Percentiles rank a stretch among this genome's conserved stretches.
Evolutionary conservation across 2,329 filamentous ascomycete species (phyloP).

Genomic region (Bisporella sp.): DNA sequence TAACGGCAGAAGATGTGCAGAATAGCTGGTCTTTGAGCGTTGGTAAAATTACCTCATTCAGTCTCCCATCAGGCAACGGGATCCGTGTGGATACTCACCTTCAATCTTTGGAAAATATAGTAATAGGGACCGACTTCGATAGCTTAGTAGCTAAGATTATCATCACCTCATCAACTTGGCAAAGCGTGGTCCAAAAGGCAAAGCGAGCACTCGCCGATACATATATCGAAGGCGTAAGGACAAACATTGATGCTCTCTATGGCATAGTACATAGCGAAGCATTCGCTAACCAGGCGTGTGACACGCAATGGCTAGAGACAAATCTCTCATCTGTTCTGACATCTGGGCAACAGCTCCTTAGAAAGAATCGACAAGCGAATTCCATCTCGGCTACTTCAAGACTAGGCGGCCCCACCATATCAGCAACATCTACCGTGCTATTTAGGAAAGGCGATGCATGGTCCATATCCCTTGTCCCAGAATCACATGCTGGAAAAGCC

Average conservation of each 20-base stretch:
- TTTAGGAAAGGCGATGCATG: conserved; percentile 54
- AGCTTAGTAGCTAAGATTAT: conserved; percentile 41
- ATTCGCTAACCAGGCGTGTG: conserved; percentile 40
- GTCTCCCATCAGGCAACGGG: conserved; percentile 50
- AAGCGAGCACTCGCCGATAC: conserved; percentile 48
- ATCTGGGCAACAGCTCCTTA: conserved; percentile 25
- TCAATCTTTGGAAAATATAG: conserved; percentile 27
- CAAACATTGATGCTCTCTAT: conserved; percentile 46
- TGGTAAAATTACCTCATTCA: conserved; percentile 48
- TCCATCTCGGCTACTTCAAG: conserved; percentile 10
- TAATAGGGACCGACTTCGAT: conserved; percentile 41
- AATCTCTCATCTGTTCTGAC: conserved; percentile 32
- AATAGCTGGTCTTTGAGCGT: conserved; percentile 49
- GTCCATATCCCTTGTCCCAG: conserved; percentile 40
- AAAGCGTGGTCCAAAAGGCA: conserved; percentile 44
- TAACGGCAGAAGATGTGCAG: conserved; percentile 36
- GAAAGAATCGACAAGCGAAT: conserved; percentile 28
- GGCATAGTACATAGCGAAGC: conserved; percentile 44
- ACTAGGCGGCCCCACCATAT: conserved; percentile 9
- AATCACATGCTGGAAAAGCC: conserved; percentile 13
- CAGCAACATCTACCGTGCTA: conserved; percentile 33
- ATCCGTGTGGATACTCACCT: conserved; percentile 38
- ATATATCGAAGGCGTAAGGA: conserved; percentile 47
- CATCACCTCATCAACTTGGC: conserved; percentile 41
- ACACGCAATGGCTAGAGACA: conserved; percentile 51